Evolutionary conservation across 768 basidiomycete genomes (phyloP).

Genomic region (Lentinula sp.): DNA sequence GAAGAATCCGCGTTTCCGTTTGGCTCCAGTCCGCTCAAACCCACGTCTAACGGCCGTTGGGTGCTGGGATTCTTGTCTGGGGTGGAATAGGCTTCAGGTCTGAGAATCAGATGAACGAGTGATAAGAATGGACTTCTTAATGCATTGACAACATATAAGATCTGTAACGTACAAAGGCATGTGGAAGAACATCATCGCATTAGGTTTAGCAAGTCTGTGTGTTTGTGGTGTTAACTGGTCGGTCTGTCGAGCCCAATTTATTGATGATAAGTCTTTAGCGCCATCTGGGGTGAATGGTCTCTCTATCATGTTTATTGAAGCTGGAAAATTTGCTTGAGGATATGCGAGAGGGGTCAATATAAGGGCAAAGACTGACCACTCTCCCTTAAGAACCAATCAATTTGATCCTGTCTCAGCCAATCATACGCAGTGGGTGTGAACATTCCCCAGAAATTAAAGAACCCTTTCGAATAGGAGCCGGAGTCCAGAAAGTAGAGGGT

Average conservation of each 20-base stretch:
- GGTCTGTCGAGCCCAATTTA: constrained; percentile 56
- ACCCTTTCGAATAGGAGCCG: constrained; percentile 63
- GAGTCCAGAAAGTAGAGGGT: constrained; percentile 92
- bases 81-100: constrained; percentile 69
- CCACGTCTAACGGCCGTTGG: constrained; percentile 63
- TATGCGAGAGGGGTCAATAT: not conserved
- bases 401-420: constrained; percentile 80
- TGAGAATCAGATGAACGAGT: too few species aligned
- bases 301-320: constrained; percentile 63
- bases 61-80: constrained; percentile 61
- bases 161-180: constrained; percentile 70
- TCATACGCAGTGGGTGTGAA: constrained; percentile 76
- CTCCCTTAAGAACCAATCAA: constrained; percentile 85
- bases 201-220: constrained; percentile 78
- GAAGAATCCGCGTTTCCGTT: constrained; percentile 63
- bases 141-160: not conserved
- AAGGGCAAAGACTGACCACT: constrained; percentile 39
- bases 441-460: constrained; percentile 56
- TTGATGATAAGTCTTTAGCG: constrained; percentile 56
- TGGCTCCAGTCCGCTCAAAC: constrained; percentile 52
- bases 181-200: constrained; percentile 97
- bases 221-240: constrained; percentile 53
- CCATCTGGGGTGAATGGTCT: constrained; percentile 82
- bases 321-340: constrained; percentile 18
- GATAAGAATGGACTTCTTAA: not conserved